Evolutionary conservation across 768 basidiomycete species (phyloP), one percentile per base, ranked within the genome.

Genomic region (Rhizopogon vesiculosus): DNA sequence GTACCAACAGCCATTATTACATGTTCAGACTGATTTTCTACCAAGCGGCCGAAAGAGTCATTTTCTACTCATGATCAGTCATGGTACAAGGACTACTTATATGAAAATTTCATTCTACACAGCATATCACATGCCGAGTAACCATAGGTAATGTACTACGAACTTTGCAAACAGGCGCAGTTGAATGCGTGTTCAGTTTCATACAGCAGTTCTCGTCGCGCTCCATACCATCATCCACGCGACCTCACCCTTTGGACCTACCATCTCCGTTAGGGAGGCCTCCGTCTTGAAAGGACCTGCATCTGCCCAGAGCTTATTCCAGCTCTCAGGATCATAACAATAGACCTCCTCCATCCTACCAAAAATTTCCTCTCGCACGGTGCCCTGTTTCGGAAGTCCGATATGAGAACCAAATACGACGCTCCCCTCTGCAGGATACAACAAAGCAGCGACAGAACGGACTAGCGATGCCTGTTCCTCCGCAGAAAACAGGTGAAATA

Each of bases 401-500:
- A 63, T 19, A 28, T 72, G 71, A 31, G 43, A 56, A 28, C 72
- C 71, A 54, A 72, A 70, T 41, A 69, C 56, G 15, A 72, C 52
- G 41, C 69, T 67, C 8, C 68, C 71, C 8, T 60, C 59, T 46
- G 62, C 10, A 66, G 67, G 18, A 72, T 42, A 41, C 40, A 54
- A 60, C 55, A 55, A 77, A 76, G 62, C 81, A 69, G n/a, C 71
- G 62, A 12, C 70, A 74, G 2, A 7, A 13, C 10, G 33, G 16
- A 45, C 33, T 13, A 18, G 41, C n/a, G 46, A 35, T 35, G 46
- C 46, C 33, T 49, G 48, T 49, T 49, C 8, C 35, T 49, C 48
- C 16, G 19, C 6, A 22, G 49, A 42, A 60, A 60, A 45, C 29
- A 67, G 63, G 49, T 72, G 67, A 59, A 86, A 84, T 64, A 85